Conservation (phyloP, 108 stramenopile genomes). For the Schizochytrium sp. region DNA sequence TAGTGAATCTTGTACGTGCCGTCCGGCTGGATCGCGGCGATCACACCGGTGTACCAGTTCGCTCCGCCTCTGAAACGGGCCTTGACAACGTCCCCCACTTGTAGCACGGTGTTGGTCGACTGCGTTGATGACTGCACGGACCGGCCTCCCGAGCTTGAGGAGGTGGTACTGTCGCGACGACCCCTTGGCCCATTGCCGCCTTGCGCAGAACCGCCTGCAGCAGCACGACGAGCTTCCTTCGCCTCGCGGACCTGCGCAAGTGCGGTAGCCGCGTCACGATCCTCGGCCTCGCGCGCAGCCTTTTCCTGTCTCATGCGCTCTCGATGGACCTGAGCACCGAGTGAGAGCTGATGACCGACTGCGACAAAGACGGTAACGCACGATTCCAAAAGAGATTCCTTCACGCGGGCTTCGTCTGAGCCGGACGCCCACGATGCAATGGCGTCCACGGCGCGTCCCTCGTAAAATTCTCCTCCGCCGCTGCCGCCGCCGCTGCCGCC, state of each 20-base stretch:
- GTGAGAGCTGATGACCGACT: not conserved
- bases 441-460: not conserved
- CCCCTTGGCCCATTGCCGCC: too few species aligned
- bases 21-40: not conserved
- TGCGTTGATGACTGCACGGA: too few species aligned
- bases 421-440: not conserved
- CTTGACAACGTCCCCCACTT: not conserved
- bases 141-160: too few species aligned
- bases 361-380: not conserved
- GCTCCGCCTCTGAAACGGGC: not conserved
- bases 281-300: not conserved
- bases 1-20: constrained; percentile 3
- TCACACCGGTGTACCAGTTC: not conserved
- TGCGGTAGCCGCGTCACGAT: not conserved
- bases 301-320: not conserved
- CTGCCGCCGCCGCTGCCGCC: too few species aligned
- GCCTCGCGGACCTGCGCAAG: not conserved
- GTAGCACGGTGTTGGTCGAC: not conserved
- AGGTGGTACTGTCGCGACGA: too few species aligned
- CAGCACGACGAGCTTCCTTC: not conserved
- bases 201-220: too few species aligned
- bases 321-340: not conserved
- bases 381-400: not conserved
- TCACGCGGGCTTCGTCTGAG: not conserved
- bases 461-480: not conserved